A percentile compares a stretch with the other conserved stretches of the same genome.
phyloP scores from a whole-genome alignment of 169 alveolate genomes.

The Miamiensis avidus region DNA sequence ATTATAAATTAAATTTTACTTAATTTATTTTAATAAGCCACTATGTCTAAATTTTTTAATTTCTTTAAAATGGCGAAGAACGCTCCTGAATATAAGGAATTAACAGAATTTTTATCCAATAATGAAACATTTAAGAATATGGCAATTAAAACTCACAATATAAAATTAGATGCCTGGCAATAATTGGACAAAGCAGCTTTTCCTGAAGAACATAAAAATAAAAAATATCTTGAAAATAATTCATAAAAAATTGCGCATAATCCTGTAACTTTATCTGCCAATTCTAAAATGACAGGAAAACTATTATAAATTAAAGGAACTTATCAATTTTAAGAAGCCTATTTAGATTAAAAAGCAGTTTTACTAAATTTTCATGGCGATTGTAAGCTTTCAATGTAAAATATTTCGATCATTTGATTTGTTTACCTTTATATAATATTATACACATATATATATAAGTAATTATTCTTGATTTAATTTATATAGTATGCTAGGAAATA shows the following conservation, averaged over 20 bases:
- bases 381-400: background rate
- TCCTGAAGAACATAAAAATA: conserved; percentile 24
- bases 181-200: conserved; percentile 17
- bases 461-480: too few relatives aligned
- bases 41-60: background rate
- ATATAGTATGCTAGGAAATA: background rate
- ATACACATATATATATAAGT: too few relatives aligned
- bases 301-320: background rate
- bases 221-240: background rate
- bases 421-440: background rate
- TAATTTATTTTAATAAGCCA: too few relatives aligned
- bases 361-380: background rate
- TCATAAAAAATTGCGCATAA: too few relatives aligned
- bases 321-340: background rate
- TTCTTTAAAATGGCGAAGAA: background rate
- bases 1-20: too few relatives aligned
- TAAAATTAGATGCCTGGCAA: conserved; percentile 11
- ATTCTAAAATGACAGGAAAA: background rate
- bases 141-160: background rate
- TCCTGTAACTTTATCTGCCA: background rate
- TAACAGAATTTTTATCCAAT: conserved; percentile 5
- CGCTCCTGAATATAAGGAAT: conserved; percentile 8
- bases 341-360: background rate
- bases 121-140: conserved; percentile 4
- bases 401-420: background rate